Percentiles rank a stretch among this genome's conserved stretches.
These are phyloP conservation scores for Striga asiatica DNA, from an alignment of 257 asterid species.

Conservation along the genomic window DNA sequence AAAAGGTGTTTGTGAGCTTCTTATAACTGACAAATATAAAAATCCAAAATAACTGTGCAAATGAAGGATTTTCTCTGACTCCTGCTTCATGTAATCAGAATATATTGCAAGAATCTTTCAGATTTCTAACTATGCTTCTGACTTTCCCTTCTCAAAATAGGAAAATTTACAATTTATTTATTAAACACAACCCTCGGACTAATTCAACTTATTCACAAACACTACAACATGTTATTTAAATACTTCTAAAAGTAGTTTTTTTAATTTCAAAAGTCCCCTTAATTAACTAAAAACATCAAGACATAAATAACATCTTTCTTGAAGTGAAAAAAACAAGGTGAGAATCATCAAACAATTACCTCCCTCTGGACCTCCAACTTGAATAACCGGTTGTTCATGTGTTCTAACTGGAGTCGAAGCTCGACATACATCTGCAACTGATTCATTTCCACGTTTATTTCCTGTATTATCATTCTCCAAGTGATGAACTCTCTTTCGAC, in stretches of 20 bases:
- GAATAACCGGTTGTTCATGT: neutral
- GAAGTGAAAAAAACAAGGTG: neutral
- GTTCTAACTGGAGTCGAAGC: neutral
- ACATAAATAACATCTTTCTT: neutral
- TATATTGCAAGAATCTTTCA: too few species aligned
- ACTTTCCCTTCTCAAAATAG: neutral
- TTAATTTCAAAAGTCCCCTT: too few species aligned
- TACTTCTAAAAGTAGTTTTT: too few species aligned
- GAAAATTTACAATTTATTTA: neutral
- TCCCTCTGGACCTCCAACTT: neutral
- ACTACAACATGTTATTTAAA: neutral
- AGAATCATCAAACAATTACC: neutral
- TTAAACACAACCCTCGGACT: neutral
- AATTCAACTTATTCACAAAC: neutral
- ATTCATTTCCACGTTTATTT: neutral
- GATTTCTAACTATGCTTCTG: too few species aligned
- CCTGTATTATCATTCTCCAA: neutral
- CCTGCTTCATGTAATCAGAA: neutral
- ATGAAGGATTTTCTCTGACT: neutral
- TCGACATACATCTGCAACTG: neutral
- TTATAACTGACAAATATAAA: neutral
- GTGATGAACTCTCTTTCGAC: neutral
- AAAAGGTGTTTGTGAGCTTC: neutral
- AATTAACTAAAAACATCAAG: too few species aligned
- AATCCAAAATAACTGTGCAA: neutral